Base-by-base conservation (phyloP, 2,329 filamentous ascomycete species). In the Plenodomus tracheiphilus region DNA sequence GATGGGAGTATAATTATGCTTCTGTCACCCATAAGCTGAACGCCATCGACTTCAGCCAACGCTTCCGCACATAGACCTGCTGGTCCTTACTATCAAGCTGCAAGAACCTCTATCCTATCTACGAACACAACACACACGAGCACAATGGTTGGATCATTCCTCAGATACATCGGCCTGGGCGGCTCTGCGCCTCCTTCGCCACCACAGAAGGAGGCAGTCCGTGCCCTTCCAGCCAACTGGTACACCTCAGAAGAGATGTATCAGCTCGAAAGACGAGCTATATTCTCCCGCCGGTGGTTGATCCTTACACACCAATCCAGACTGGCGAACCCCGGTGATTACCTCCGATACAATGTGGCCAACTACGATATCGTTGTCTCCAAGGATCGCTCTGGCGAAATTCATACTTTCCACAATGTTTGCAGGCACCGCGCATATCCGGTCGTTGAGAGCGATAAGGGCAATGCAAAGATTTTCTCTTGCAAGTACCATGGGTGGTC, bases 201-300 rank as follows among this genome's bases (percentile, higher is more conserved):
- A 32, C 42, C 59, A 49, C 52, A 59, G 41, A 61, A 56, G 41
- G 41, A 54, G 25, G 59, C 75, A 41, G 65, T 74, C 19, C 69
- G 73, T 16, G 74, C 79, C 17, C 68, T 77, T 32, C 75, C 75
- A 32, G 62, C 64, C 8, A 68, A 66, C 43, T 74, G 72, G 72
- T 73, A 68, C 40, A 74, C 67, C 18, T 74, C 73, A 22, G 68
- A 68, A 11, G 71, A 75, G 20, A 67, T 76, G 37, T 81, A 77
- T 47, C 69, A 75, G 28, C 67, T 81, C 4, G 79, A 81, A 58
- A 70, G 72, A 43, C 74, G 79, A 25, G 76, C 77, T 1, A 73
- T 81, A 21, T 79, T 81, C 61, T 84, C 81, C 34, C 75, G 75
- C 56, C 78, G 79, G 59, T 83, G 81, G 81, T 74, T 81, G 30